phyloP scores from a whole-genome alignment of 176 grass and related monocot genomes.

The Aegilops longissima region DNA sequence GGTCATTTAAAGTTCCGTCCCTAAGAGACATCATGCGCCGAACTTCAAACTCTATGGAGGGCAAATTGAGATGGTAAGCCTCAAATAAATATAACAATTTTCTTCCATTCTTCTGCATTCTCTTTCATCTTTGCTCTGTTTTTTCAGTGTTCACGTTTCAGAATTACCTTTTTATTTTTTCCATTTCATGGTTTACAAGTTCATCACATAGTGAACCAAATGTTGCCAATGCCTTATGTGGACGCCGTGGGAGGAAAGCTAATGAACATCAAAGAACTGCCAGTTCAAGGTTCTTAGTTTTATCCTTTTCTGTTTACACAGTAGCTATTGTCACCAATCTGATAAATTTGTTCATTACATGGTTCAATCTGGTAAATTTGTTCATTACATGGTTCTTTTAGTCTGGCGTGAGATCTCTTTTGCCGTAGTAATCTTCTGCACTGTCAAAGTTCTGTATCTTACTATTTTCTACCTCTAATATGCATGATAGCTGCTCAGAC shows the following conservation, averaged over 20 bases:
- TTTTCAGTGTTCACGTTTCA: conserved; percentile 23
- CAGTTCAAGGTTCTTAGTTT: conserved; percentile 88
- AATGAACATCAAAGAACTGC: conserved; percentile 80
- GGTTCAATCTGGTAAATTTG: neutral
- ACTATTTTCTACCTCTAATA: neutral
- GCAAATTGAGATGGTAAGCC: conserved; percentile 66
- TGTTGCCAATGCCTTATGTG: conserved; percentile 78
- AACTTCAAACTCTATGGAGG: conserved; percentile 62
- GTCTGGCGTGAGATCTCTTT: conserved; percentile 8
- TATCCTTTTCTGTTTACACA: conserved; percentile 20
- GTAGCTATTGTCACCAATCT: conserved; percentile 14
- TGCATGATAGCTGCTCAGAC: neutral
- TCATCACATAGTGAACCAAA: conserved; percentile 87
- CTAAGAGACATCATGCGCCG: conserved; percentile 78
- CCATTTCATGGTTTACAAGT: conserved; percentile 43
- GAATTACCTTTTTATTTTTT: conserved; percentile 13
- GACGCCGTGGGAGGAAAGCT: conserved; percentile 66
- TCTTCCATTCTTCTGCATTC: neutral
- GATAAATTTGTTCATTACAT: neutral
- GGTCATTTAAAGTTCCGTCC: conserved; percentile 60
- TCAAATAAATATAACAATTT: neutral
- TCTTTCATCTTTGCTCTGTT: neutral
- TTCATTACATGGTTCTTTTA: neutral
- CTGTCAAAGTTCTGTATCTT: conserved; percentile 10
- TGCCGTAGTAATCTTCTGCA: neutral